These are phyloP conservation scores for Syzygium aqueum DNA, from an alignment of 345 rosid genomes.

Conservation along the genomic window DNA sequence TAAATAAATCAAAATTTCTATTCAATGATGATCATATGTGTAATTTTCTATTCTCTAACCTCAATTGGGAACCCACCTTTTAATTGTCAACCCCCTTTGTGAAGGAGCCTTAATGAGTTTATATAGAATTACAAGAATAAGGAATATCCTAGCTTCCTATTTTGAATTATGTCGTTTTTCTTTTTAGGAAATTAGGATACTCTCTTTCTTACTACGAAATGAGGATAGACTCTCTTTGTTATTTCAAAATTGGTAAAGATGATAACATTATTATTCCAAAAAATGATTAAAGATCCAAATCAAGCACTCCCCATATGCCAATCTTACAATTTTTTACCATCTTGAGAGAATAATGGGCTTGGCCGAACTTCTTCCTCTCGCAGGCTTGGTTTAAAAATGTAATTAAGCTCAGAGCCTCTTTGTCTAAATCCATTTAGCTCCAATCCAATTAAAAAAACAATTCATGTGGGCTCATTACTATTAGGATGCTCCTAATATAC, in stretches of 20 bases:
- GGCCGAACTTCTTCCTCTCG: neutral
- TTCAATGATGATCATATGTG: neutral
- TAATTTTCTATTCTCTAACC: neutral
- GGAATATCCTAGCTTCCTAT: neutral
- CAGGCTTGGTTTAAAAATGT: neutral
- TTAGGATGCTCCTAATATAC: neutral
- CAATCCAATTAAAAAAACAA: neutral
- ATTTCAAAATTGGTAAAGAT: too few relatives aligned
- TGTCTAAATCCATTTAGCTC: neutral
- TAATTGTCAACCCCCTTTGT: fast-evolving
- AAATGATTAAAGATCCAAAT: neutral
- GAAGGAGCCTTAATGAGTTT: fast-evolving
- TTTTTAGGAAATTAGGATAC: too few relatives aligned
- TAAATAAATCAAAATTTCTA: too few relatives aligned
- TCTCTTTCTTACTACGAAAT: too few relatives aligned
- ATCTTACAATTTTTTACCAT: neutral
- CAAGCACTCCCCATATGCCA: neutral
- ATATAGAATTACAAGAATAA: neutral
- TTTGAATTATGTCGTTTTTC: too few relatives aligned
- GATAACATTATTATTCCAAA: too few relatives aligned
- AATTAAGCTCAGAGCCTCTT: neutral
- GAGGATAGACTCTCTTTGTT: too few relatives aligned
- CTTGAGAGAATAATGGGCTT: neutral
- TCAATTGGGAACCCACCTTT: neutral
- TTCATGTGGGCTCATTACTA: neutral